Evolutionary conservation across 164 flowering plant species (phyloP).

Genomic region (Aristolochia californica): DNA sequence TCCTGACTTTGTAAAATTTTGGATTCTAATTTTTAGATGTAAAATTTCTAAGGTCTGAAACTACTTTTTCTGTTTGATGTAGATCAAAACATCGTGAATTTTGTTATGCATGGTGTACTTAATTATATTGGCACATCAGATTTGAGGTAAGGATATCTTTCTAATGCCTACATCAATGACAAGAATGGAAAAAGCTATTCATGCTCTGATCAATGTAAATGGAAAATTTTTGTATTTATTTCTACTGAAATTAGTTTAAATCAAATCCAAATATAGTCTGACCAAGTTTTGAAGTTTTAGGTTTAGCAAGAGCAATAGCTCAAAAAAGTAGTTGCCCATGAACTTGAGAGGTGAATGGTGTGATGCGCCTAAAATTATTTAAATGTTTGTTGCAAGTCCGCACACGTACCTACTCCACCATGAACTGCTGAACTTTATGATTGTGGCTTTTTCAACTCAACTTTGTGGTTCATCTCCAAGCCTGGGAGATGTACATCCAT

Average conservation of each 20-base stretch:
- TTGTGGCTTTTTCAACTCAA: conserved; percentile 90
- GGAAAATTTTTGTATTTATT: no score
- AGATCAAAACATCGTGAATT: conserved; percentile 52
- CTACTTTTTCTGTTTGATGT: conserved; percentile 12
- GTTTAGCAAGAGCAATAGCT: no score
- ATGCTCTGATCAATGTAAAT: no score
- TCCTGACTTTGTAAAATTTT: no score
- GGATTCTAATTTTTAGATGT: no score
- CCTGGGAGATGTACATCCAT: conserved; percentile 75
- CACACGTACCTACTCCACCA: conserved; percentile 62
- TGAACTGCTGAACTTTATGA: conserved; percentile 83
- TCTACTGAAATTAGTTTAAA: no score
- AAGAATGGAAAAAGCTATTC: no score
- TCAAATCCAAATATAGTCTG: no score
- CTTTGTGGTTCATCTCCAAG: conserved; percentile 89
- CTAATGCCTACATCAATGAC: background rate
- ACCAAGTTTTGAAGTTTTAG: no score
- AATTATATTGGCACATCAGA: conserved; percentile 65
- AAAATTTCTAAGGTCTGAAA: no score
- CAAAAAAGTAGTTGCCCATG: no score
- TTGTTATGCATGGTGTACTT: conserved; percentile 57
- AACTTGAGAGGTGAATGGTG: no score
- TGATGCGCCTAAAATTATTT: background rate
- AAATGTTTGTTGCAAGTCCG: conserved; percentile 34
- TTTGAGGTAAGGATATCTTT: conserved; percentile 43